A percentile compares a stretch with the other conserved stretches of the same genome.
Conservation (phyloP, 1,284 basidiomycete genomes). For the Moniliophthora roreri region DNA sequence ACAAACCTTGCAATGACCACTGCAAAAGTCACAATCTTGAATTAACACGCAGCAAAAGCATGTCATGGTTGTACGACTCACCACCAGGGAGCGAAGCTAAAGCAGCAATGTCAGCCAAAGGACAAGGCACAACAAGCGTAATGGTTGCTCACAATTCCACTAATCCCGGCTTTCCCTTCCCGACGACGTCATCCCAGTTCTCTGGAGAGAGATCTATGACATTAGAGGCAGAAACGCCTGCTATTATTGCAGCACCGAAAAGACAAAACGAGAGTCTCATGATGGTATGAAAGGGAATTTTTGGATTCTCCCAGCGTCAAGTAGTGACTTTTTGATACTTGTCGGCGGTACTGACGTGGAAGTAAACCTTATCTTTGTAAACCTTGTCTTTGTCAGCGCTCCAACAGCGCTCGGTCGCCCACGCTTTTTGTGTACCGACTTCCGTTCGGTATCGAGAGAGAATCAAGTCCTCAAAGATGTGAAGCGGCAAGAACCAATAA, state of each 20-base stretch:
- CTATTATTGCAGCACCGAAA: slow-evolving; percentile 54
- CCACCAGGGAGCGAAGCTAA: slow-evolving; percentile 84
- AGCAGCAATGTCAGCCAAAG: neutral
- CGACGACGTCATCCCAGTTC: slow-evolving; percentile 79
- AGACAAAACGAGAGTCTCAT: slow-evolving; percentile 67
- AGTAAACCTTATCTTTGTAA: too few species aligned
- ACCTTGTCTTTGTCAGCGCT: too few species aligned
- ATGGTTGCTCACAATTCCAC: slow-evolving; percentile 81
- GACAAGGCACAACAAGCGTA: slow-evolving; percentile 6
- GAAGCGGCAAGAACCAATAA: too few species aligned
- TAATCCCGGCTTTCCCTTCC: slow-evolving; percentile 77
- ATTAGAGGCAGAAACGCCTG: slow-evolving; percentile 70
- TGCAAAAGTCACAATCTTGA: slow-evolving; percentile 22
- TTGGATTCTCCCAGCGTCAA: slow-evolving; percentile 20
- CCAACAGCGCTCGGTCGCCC: too few species aligned
- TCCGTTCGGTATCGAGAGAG: too few species aligned
- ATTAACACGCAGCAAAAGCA: too few species aligned
- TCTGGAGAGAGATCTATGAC: slow-evolving; percentile 75
- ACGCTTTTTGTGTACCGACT: too few species aligned
- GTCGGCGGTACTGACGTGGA: neutral
- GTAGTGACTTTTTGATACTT: neutral
- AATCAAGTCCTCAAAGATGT: too few species aligned
- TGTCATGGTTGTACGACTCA: slow-evolving; percentile 34
- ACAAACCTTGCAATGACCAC: slow-evolving; percentile 81
- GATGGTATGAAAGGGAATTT: slow-evolving; percentile 29